Evolutionary conservation across 495 filamentous ascomycete genomes (phyloP), one percentile per base, ranked within the genome.

Genomic region (Penicillium arizonense): DNA sequence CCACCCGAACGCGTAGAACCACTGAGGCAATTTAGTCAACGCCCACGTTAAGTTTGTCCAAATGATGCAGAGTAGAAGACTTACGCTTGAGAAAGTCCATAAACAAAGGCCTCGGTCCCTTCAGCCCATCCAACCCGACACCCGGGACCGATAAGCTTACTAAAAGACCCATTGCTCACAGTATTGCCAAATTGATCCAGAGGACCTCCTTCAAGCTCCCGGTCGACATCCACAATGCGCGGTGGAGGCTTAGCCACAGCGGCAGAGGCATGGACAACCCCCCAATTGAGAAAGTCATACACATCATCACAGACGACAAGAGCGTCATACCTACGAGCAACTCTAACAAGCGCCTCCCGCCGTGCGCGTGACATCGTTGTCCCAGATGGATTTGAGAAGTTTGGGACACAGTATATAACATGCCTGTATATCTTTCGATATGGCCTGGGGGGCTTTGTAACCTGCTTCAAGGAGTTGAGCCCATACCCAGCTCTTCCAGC

Each of bases 41-140:
- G 14, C 12, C 26, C n/a, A 24, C 4, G 21, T 23, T 26, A 18
- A 42, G 39, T 2, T 7, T 24, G 13, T 6, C 4, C 10, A 42
- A 23, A 13, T 4, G 84, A 24, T 24, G 23, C 23, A 61, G 23
- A 41, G 39, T 3, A 32, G 26, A 38, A 9, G 32, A 64, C 76
- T 68, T 69, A 81, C 77, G 65, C 67, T 60, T 83, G 76, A 10
- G 79, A 74, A 9, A 88, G 58, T 0, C 83, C 86, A 52, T 71
- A 62, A 0, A 79, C 75, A 43, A 89, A 78, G 20, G 76, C 79
- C 1, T 70, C 54, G 0, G 81, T 79, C 16, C 70, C 83, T 59
- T 92, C 87, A 1, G 81, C 77, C 88, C 88, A 92, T 2, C 88
- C 88, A 5, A 82, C 84, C 18, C 88, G 65, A 28, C 84, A 57